A percentile compares a stretch with the other conserved stretches of the same genome.
Conservation (phyloP, 164 flowering plant genomes). For the Stephania yunnanensis region DNA sequence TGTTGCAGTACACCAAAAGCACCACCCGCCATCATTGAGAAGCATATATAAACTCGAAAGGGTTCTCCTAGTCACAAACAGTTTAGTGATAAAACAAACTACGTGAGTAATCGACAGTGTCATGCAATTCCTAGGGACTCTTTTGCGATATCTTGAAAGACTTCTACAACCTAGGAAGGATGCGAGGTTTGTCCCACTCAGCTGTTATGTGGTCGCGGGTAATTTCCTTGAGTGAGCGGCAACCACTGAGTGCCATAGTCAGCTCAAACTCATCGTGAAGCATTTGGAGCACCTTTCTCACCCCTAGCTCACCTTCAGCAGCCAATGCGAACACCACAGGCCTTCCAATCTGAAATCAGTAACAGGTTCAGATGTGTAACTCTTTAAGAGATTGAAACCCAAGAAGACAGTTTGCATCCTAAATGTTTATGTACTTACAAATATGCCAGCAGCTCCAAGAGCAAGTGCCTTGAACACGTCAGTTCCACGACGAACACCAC, state of each 20-base stretch:
- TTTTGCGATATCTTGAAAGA: background rate
- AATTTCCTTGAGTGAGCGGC: no score
- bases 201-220: no score
- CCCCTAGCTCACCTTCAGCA: no score
- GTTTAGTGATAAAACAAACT: background rate
- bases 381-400: background rate
- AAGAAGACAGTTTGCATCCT: background rate
- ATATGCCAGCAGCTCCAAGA: constrained; percentile 88
- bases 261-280: no score
- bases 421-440: constrained; percentile 45
- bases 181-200: no score
- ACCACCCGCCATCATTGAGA: no score
- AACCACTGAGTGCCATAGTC: no score
- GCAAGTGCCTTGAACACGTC: constrained; percentile 97
- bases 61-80: background rate
- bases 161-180: constrained; percentile 25
- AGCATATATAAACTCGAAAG: background rate
- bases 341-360: no score
- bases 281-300: no score
- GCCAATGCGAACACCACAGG: no score
- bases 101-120: background rate
- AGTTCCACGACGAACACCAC: constrained; percentile 91
- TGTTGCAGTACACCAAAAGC: no score
- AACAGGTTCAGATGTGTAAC: background rate
- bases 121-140: background rate